A percentile compares a stretch with the other conserved stretches of the same genome.
Conservation (phyloP, 805 yeast species). For the Pichia cephalocereana region DNA sequence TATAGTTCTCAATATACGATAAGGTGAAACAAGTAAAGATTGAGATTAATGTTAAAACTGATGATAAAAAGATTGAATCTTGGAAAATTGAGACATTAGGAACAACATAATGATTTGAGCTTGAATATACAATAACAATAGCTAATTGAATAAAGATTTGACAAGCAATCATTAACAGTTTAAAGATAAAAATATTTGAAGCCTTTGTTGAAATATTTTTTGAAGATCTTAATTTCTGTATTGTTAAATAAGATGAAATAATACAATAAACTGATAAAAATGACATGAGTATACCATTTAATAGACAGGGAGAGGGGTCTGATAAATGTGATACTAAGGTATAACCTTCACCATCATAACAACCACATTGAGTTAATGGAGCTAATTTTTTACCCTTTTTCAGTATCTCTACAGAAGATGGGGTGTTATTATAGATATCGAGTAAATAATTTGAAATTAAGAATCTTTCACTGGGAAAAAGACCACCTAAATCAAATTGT, state of each 20-base stretch:
- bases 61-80: conserved; percentile 21
- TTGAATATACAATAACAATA: conserved; percentile 12
- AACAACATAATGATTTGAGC: conserved; percentile 8
- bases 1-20: conserved; percentile 65
- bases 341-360: conserved; percentile 35
- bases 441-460: not conserved
- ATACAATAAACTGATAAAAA: conserved; percentile 29
- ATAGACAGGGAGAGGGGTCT: conserved; percentile 45
- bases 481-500: not conserved
- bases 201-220: conserved; percentile 23
- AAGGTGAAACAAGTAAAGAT: conserved; percentile 43
- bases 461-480: not conserved
- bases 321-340: conserved; percentile 31
- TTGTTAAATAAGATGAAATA: conserved; percentile 29
- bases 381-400: not conserved
- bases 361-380: conserved; percentile 17
- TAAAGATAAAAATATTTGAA: conserved; percentile 34
- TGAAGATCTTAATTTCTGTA: conserved; percentile 25
- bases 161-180: conserved; percentile 29
- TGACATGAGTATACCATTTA: conserved; percentile 35
- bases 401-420: not conserved
- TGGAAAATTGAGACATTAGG: conserved; percentile 20
- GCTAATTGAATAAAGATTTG: conserved; percentile 31
- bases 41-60: conserved; percentile 30
- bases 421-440: not conserved